Percentiles rank a stretch among this genome's conserved stretches.
Conservation (phyloP, 345 rosid genomes). For the Trapa bicornis region DNA sequence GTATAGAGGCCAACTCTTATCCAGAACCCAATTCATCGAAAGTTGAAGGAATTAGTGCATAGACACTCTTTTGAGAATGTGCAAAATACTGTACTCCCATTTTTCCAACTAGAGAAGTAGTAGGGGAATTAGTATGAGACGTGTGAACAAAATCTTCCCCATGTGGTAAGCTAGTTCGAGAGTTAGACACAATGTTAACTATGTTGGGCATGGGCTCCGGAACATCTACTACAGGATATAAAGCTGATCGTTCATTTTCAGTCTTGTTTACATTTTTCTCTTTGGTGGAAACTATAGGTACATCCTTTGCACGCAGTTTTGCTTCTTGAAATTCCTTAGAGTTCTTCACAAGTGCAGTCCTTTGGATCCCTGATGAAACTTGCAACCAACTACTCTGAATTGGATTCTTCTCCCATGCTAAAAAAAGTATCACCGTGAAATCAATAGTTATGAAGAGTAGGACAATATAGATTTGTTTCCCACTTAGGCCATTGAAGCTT, state of each 20-base stretch:
- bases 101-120: neutral
- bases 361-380: conserved; percentile 8
- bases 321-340: conserved; percentile 6
- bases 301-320: conserved; percentile 9
- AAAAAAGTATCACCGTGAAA: conserved; percentile 13
- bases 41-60: conserved; percentile 9
- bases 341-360: conserved; percentile 3
- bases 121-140: conserved; percentile 1
- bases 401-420: conserved; percentile 19
- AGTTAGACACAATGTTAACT: neutral
- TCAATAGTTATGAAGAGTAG: conserved; percentile 8
- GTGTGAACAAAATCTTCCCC: neutral
- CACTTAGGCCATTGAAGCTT: conserved; percentile 14
- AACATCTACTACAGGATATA: conserved; percentile 5
- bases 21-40: conserved; percentile 35
- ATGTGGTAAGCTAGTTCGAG: conserved; percentile 5
- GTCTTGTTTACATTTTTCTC: conserved; percentile 5
- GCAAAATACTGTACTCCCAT: neutral
- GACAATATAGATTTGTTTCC: conserved; percentile 10
- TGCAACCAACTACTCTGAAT: conserved; percentile 10
- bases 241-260: conserved; percentile 3
- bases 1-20: conserved; percentile 54
- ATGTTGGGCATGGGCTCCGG: conserved; percentile 1
- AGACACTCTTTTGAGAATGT: conserved; percentile 9
- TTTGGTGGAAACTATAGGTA: conserved; percentile 5